These are phyloP conservation scores for Cryomyces minteri DNA, from an alignment of 495 filamentous ascomycete species.

Conservation along the genomic window DNA sequence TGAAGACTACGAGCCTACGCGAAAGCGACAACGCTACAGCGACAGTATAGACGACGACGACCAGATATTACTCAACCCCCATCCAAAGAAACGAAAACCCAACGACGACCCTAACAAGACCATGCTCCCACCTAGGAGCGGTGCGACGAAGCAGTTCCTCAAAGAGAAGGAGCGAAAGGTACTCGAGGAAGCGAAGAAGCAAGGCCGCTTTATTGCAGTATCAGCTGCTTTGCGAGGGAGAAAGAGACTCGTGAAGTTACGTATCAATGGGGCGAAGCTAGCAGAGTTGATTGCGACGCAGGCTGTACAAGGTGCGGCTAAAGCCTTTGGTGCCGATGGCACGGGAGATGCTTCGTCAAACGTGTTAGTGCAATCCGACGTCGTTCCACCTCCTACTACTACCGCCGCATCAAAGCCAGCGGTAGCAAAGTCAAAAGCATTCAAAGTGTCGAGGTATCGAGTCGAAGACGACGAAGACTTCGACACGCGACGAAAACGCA, in stretches of 20 bases:
- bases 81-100: constrained; percentile 8
- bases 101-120: constrained; percentile 1
- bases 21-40: background rate
- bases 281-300: constrained; percentile 1
- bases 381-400: constrained; percentile 2
- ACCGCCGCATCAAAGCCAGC: background rate
- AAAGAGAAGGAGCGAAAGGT: constrained; percentile 18
- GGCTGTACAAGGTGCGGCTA: background rate
- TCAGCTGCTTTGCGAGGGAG: constrained; percentile 17
- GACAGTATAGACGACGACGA: constrained; percentile 5
- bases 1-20: constrained; percentile 2
- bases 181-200: constrained; percentile 20
- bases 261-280: constrained; percentile 5
- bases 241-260: constrained; percentile 16
- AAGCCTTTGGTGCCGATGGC: background rate
- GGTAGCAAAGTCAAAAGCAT: constrained; percentile 1
- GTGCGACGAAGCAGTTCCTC: constrained; percentile 19
- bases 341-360: constrained; percentile 1
- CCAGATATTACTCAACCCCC: constrained; percentile 2
- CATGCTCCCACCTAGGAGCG: constrained; percentile 8
- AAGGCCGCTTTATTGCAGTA: constrained; percentile 18
- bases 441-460: constrained; percentile 10
- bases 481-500: background rate
- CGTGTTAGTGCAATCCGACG: constrained; percentile 13
- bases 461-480: constrained; percentile 14